These are phyloP conservation scores for Mycosarcoma maydis DNA, from an alignment of 1,284 basidiomycete genomes.

Conservation along the genomic window DNA sequence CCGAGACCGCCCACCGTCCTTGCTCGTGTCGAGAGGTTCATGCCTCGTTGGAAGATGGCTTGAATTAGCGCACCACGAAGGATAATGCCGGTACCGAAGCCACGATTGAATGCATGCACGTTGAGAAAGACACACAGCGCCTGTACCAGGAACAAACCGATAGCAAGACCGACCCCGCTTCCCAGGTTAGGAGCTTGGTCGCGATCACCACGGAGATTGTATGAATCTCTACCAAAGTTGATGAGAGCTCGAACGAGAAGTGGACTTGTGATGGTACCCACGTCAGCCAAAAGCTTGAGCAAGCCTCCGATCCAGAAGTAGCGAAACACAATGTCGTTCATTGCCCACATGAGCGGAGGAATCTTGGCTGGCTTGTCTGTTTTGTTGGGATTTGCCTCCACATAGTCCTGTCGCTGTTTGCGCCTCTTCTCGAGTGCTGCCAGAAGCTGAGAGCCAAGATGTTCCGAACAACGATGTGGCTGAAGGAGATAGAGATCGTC, in stretches of 20 bases:
- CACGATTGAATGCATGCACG: conserved; percentile 42
- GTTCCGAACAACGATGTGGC: conserved; percentile 1
- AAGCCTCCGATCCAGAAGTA: conserved; percentile 44
- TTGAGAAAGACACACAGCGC: conserved; percentile 36
- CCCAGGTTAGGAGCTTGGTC: conserved; percentile 69
- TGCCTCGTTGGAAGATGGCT: conserved; percentile 35
- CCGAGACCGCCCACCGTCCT: conserved; percentile 60
- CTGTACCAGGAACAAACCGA: conserved; percentile 68
- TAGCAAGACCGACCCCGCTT: conserved; percentile 77
- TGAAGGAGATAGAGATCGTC: conserved; percentile 40
- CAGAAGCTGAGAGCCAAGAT: conserved; percentile 5
- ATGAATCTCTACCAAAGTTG: conserved; percentile 77
- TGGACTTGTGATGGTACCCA: conserved; percentile 39
- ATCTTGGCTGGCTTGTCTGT: conserved; percentile 22
- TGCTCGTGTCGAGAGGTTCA: conserved; percentile 26
- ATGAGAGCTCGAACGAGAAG: conserved; percentile 73
- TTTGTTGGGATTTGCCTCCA: conserved; percentile 1
- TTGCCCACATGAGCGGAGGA: conserved; percentile 24
- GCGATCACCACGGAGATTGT: conserved; percentile 70
- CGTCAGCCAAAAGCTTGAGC: conserved; percentile 31
- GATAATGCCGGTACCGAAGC: conserved; percentile 34
- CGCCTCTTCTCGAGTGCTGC: conserved; percentile 7
- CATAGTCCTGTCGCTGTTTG: not conserved
- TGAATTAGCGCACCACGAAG: conserved; percentile 39
- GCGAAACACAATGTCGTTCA: conserved; percentile 39